Base-by-base conservation (phyloP, 371 early-diverging fungal genomes). In the Mucor saturninus region DNA sequence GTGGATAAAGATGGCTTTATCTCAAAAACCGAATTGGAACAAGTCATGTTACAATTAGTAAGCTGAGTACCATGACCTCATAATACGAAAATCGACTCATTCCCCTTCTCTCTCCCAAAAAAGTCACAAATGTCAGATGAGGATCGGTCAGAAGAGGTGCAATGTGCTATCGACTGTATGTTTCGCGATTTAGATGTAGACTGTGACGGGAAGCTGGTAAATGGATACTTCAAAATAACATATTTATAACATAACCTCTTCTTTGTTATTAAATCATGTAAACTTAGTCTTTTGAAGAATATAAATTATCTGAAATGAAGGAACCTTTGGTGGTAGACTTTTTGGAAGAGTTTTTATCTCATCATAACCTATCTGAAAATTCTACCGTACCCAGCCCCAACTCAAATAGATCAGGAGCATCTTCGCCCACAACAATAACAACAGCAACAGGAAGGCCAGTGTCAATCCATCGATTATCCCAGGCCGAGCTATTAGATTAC, bases 151-250 rank as follows among this genome's bases (percentile, higher is more conserved):
- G 80, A 78, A 37, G 83, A 86, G 59, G 87, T 93, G 42, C 81
- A 85, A 54, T 77, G 77, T 30, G 74, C 89, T 58, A 90, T 92
- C 37, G 71, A 75, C 55, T 81, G 86, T 35, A 77, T 94, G 66
- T 94, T 92, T 76, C 86, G 91, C 13, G 94, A 94, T 63, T 67
- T 94, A 70, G 94, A 94, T 71, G 90, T 94, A 35, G 88, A 94
- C 65, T 88, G 89, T 50, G 92, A 94, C 68, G 91, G 89, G 29
- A 88, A 87, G 42, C 68, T 92, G 79, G 90, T 89, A 76, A 69
- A 72, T 64, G 13, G 3, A 0, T 26, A 28, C n/a, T 13, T n/a
- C 6, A 11, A 4, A 42, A 42, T n/a, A 42, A 9, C 42, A 42
- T 35, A 8, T 35, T 35, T 6, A 35, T 35, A 35, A 35, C 35